Base-by-base conservation (phyloP, 2,329 filamentous ascomycete species). In the Samsoniella hepiali region DNA sequence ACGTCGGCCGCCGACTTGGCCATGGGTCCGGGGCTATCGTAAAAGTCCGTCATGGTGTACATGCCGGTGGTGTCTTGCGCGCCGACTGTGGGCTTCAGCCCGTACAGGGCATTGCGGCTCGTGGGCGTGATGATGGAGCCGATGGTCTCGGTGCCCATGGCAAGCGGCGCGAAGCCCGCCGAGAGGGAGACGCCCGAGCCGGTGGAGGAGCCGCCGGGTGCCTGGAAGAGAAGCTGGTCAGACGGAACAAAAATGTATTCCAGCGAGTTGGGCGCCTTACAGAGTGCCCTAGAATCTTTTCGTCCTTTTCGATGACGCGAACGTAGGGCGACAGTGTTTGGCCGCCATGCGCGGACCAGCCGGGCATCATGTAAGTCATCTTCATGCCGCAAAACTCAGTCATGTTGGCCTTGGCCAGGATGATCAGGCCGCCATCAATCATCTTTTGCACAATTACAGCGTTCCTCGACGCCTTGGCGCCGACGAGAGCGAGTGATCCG, bases 181-280 rank as follows among this genome's bases (percentile, higher is more conserved):
- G 72, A 68, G 0, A 74, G 69, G 3, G 69, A 69, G 3, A 76
- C 73, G 11, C 70, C 73, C n/a, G 74, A 74, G 27, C 74, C 74
- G 1, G 69, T 64, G 1, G 73, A 75, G 0, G 71, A 76, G 36
- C 74, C 74, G 0, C 71, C 71, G 1, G 74, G 73, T 1, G 67
- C 65, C 69, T 75, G 8, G 32, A 53, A 27, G 34, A 36, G n/a
- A 3, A 47, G 13, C 22, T 3, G 9, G 22, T 47, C n/a, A 47
- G 45, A 22, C 8, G 22, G 10, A 9, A 29, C 27, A 49, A 2
- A 8, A 36, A 45, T n/a, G 29, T 47, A 3, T 27, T 38, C 17
- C 27, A 36, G 34, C 10, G 27, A 31, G 3, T 3, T 40, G 38
- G 15, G 13, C 13, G 38, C 49, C 62, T 65, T 4, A 70, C 69